Evolutionary conservation across 176 grass and related monocot genomes (phyloP).

Genomic region (Ampelocalamus luodianensis): DNA sequence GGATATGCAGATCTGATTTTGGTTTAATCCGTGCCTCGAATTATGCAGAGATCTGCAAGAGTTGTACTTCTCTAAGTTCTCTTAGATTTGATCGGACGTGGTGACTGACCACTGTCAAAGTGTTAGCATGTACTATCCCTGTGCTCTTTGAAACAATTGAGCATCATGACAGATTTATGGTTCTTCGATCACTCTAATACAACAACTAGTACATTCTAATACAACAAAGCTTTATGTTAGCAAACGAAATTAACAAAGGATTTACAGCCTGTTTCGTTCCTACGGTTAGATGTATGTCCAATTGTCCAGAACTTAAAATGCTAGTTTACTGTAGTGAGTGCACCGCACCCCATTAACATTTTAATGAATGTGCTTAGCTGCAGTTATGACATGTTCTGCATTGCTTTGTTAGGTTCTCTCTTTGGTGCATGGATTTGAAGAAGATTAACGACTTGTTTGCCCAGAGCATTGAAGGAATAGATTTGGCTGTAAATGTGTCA

Average conservation of each 20-base stretch:
- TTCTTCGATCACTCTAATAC: not conserved
- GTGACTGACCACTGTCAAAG: conserved; percentile 22
- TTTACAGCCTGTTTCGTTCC: too few relatives aligned
- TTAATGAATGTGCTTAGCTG: not conserved
- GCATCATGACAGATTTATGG: not conserved
- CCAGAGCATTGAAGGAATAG: not conserved
- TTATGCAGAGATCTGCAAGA: conserved; percentile 33
- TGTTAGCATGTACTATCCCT: conserved; percentile 21
- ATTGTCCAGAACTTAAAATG: not conserved
- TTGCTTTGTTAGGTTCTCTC: not conserved
- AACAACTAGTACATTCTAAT: not conserved
- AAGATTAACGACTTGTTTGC: not conserved
- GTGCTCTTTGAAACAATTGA: not conserved
- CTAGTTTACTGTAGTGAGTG: not conserved
- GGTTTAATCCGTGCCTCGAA: conserved; percentile 3
- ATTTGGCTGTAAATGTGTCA: not conserved
- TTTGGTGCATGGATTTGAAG: not conserved
- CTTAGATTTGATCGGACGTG: conserved; percentile 20
- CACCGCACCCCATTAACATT: not conserved
- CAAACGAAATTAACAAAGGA: not conserved
- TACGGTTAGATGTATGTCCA: not conserved
- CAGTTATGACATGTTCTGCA: not conserved
- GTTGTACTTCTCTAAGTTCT: conserved; percentile 1
- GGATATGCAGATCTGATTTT: conserved; percentile 33
- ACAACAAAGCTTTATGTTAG: not conserved